Base-by-base conservation (phyloP, 352 stramenopile species). In the Phytophthora hibernalis region DNA sequence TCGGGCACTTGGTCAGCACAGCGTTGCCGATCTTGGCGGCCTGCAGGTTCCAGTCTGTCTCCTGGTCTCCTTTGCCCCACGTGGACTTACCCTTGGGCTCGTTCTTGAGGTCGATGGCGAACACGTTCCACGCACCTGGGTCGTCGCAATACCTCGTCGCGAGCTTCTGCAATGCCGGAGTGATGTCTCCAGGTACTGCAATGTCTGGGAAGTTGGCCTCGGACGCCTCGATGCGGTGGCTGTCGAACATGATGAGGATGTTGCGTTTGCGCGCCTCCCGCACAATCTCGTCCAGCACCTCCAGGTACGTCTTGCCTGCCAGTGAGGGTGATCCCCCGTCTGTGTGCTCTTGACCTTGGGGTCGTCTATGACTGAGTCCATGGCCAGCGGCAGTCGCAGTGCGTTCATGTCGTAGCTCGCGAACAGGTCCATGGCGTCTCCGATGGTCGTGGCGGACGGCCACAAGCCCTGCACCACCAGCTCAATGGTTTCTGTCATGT, bases 61-160 rank as follows among this genome's bases (percentile, higher is more conserved):
- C 58, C 50, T 67, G 55, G 42, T 89, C 70, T 43, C 79, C 82
- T 60, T 73, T 77, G 5, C 81, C 85, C 85, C 85, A 93, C 33
- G 82, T 83, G 1, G 85, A 79, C 28, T 74, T 86, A 4, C 83
- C 83, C 48, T 90, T 88, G 2, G 85, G 85, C 45, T 93, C 83
- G 70, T 91, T 93, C 66, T 93, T 93, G 62, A 93, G 77, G 51
- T 93, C 83, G 30, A 91, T 74, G 35, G 79, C 85, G 31, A 93
- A 68, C 2, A 93, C 83, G 48, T 93, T 93, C 85, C 85, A 93
- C 5, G 79, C 73, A 12, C 72, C 59, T 0, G 79, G 72, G 54
- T 91, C 82, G 26, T 82, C 52, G 51, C 83, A 91, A 68, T 91
- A 91, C 49, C 83, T 70, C 42, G 71, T 79, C 11, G 83, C 83